Base-by-base conservation (phyloP, 768 basidiomycete species). In the Boletus rubroflammeus region DNA sequence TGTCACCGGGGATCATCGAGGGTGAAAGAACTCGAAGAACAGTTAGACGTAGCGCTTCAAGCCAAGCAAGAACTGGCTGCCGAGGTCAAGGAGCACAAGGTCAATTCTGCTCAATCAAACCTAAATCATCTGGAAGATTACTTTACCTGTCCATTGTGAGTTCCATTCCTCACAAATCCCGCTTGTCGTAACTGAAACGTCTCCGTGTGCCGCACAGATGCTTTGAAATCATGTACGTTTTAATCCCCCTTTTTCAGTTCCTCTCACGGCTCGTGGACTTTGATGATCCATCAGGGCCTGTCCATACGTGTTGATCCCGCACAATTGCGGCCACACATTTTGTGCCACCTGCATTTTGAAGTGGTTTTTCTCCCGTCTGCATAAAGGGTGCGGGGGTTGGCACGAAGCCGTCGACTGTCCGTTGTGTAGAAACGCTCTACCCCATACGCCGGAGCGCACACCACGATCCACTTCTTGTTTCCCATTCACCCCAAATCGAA, bases 331-430 rank as follows among this genome's bases (percentile, higher is more conserved):
- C 10, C 86, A 88, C 62, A 79, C 84, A 5, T 88, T 84, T 62
- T 87, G 84, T 63, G 80, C 81, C 29, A 70, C 82, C 45, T 86
- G 84, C 68, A 82, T 85, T 56, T 67, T 87, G 29, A 81, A 81
- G 62, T 85, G 84, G 82, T 81, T 82, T 69, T 86, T 86, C 73
- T 82, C 84, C 61, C 80, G 81, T 45, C 69, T 86, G 28, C 85
- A 87, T 68, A 73, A 72, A 44, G 74, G 72, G 1, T 87, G 86
- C 63, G 84, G 84, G 28, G 72, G 73, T 31, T 88, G 86, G 86
- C 86, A 86, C 56, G 81, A 84, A 61, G 65, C 78, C 13, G 82
- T 86, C 40, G 81, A 83, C 59, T 87, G 84, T 67, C 86, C 85
- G 34, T 76, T 86, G 54, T 87, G 85, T 67, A 83, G 83, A 61